Evolutionary conservation across 768 basidiomycete genomes (phyloP), one percentile per base, ranked within the genome.

Genomic region (Tremella mesenterica): DNA sequence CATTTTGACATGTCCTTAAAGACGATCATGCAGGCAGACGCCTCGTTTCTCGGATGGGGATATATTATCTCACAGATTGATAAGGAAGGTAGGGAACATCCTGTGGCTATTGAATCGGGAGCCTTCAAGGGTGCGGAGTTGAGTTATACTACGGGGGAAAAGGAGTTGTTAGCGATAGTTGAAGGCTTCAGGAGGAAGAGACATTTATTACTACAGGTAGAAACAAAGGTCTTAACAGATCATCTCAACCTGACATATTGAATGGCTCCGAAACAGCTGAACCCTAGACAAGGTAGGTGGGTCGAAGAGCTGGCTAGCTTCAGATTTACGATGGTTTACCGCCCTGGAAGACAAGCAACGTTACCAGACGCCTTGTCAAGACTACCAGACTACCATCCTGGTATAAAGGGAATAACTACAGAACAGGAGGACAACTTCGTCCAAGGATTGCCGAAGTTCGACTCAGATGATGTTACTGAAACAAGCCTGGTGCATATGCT

Each of bases 91-190:
- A 26, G 27, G 39, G n/a, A 47, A 48, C 52, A 59, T 46, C 61
- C 61, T 18, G 43, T 63, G 5, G 58, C 48, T 12, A 48, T 59
- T 25, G 49, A 50, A 31, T 59, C 54, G n/a, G 27, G 61, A 23
- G 38, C 29, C 18, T 50, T 63, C 21, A 58, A 53, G 7, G 26
- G 54, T 0, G 63, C 76, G 0, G 75, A 82, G 59, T 27, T 64
- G 0, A 81, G 80, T 59, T 81, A 81, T 54, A 67, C 78, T 10
- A 75, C 78, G 16, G 74, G 79, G 53, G 60, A 59, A 31, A 49
- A 56, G 43, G 60, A 62, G 33, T 51, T 58, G 14, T 27, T 59
- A 16, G 54, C 60, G 1, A 58, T 62, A 0, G 54, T 58, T 2
- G 43, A 46, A 36, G 49, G 30, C 6, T 54, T 59, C 38, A 39